Evolutionary conservation across 305 asterid genomes (phyloP).

Genomic region (Fraxinus xanthoxyloides): DNA sequence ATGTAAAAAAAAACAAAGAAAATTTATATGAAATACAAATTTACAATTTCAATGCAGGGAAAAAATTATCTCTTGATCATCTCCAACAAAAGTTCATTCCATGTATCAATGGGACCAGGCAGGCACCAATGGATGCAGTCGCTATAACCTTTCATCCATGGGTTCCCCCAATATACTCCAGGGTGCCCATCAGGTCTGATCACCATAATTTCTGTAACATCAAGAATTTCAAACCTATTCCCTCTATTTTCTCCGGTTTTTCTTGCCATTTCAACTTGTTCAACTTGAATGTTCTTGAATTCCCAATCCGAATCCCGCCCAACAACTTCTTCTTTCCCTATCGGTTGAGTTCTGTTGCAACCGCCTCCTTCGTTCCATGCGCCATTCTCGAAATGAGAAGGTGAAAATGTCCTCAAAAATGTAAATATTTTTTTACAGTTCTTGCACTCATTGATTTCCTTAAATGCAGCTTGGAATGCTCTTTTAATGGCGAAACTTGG

Average conservation of each 20-base stretch:
- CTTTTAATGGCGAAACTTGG: conserved; percentile 43
- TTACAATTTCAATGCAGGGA: not conserved
- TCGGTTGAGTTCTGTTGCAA: conserved; percentile 50
- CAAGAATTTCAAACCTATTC: conserved; percentile 40
- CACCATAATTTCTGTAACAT: conserved; percentile 52
- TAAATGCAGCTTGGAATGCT: conserved; percentile 49
- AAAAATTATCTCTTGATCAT: conserved; percentile 23
- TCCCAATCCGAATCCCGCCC: conserved; percentile 26
- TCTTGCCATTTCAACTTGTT: conserved; percentile 45
- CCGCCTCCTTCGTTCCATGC: conserved; percentile 59
- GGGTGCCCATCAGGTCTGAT: conserved; percentile 64
- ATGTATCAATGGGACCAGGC: conserved; percentile 60
- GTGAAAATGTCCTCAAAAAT: conserved; percentile 48
- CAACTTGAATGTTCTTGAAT: conserved; percentile 37
- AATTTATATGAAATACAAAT: not conserved
- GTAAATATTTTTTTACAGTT: conserved; percentile 31
- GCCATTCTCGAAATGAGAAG: conserved; percentile 55
- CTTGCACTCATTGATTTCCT: conserved; percentile 40
- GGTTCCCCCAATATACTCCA: conserved; percentile 39
- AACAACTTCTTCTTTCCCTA: conserved; percentile 19
- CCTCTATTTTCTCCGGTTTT: conserved; percentile 14
- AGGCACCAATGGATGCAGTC: conserved; percentile 51
- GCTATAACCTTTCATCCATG: conserved; percentile 52
- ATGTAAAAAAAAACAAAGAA: not conserved
- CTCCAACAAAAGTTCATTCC: conserved; percentile 68